These are phyloP conservation scores for Magnaporthiopsis incrustans DNA, from an alignment of 2,329 filamentous ascomycete genomes.

Conservation along the genomic window DNA sequence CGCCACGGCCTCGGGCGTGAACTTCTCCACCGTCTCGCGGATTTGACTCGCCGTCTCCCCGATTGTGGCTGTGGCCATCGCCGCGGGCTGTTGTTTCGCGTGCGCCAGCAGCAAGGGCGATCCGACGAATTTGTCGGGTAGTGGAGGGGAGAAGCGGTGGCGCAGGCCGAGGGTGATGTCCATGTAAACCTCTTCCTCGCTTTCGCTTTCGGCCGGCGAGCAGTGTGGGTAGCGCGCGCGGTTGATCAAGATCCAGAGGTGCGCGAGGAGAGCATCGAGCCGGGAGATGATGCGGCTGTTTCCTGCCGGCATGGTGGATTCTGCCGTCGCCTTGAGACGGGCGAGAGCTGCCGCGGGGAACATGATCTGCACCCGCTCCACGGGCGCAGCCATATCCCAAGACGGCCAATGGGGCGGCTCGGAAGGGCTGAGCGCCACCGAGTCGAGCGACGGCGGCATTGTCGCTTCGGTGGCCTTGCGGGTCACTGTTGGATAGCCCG, in stretches of 20 bases:
- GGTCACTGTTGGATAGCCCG: constrained; percentile 21
- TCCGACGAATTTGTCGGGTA: constrained; percentile 33
- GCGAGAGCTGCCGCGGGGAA: constrained; percentile 27
- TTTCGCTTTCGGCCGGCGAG: constrained; percentile 12
- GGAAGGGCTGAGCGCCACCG: constrained; percentile 19
- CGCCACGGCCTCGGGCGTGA: constrained; percentile 28
- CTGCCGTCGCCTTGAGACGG: constrained; percentile 21
- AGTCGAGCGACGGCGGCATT: constrained; percentile 11
- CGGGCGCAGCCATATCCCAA: constrained; percentile 28
- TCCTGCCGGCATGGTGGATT: constrained; percentile 7
- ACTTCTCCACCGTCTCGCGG: constrained; percentile 24
- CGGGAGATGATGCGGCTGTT: constrained; percentile 24
- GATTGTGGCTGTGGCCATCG: not conserved
- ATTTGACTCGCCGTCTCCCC: constrained; percentile 24
- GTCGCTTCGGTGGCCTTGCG: constrained; percentile 18
- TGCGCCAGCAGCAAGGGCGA: constrained; percentile 34
- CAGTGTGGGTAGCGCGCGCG: constrained; percentile 24
- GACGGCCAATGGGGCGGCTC: constrained; percentile 30
- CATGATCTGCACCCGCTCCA: constrained; percentile 27
- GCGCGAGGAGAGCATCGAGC: constrained; percentile 36
- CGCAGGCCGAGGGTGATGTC: constrained; percentile 33
- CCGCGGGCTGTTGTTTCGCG: constrained; percentile 15
- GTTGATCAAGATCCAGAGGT: constrained; percentile 36
- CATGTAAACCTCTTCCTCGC: constrained; percentile 25
- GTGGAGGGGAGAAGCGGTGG: constrained; percentile 26